phyloP scores from a whole-genome alignment of 1,284 basidiomycete genomes.

The Rhizoctonia solani region DNA sequence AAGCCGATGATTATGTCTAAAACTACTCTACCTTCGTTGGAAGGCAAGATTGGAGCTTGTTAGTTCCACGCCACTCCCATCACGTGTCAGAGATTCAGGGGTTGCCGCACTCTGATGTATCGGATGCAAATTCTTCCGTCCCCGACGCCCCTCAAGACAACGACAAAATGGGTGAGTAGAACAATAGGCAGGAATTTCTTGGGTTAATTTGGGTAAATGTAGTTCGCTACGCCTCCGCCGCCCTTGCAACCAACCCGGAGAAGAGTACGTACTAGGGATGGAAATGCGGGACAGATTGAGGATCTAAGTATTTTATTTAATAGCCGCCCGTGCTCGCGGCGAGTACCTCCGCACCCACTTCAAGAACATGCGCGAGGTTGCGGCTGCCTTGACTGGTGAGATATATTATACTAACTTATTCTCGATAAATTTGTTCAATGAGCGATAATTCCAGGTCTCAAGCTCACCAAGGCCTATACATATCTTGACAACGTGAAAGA shows the following conservation, averaged over 20 bases:
- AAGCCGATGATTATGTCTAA: too few relatives aligned
- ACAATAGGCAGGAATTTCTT: background rate
- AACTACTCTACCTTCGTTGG: too few relatives aligned
- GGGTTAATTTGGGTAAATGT: slow-evolving; percentile 4
- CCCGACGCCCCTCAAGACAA: slow-evolving; percentile 25
- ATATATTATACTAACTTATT: slow-evolving; percentile 38
- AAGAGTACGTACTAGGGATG: slow-evolving; percentile 67
- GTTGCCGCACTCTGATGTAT: background rate
- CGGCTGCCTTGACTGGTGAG: slow-evolving; percentile 81
- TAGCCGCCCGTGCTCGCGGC: slow-evolving; percentile 90
- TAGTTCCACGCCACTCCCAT: slow-evolving; percentile 17
- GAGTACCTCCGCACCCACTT: slow-evolving; percentile 99
- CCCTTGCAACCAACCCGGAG: slow-evolving; percentile 87
- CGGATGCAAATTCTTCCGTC: slow-evolving; percentile 19
- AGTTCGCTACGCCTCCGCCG: slow-evolving; percentile 92
- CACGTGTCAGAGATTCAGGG: slow-evolving; percentile 7
- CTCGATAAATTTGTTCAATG: too few relatives aligned
- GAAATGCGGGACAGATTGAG: background rate
- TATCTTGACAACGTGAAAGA: slow-evolving; percentile 96
- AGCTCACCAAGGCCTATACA: slow-evolving; percentile 92
- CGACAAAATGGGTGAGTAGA: slow-evolving; percentile 30
- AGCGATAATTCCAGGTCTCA: slow-evolving; percentile 89
- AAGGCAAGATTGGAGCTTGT: background rate
- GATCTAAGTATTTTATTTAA: slow-evolving; percentile 19
- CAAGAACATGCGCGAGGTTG: slow-evolving; percentile 99